Base-by-base conservation (phyloP, 1,284 basidiomycete species). In the Hypsizygus ulmarius region DNA sequence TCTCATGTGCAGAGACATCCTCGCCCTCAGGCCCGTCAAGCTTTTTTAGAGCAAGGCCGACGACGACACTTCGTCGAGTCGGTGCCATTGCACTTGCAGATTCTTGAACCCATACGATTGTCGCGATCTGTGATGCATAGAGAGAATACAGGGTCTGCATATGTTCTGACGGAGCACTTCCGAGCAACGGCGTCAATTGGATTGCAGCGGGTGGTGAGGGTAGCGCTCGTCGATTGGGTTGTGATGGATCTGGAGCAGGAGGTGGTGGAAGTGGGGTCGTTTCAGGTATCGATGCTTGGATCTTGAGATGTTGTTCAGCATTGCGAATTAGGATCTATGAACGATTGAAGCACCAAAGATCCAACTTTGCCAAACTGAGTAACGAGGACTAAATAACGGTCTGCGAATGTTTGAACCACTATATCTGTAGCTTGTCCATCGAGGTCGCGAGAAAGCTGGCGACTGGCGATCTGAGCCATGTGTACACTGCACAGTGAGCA, bases 341-440 rank as follows among this genome's bases (percentile, higher is more conserved):
- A 19, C 38, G 52, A 40, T 35, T 15, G 37, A 32, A 71, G 61
- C 62, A 94, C 90, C 69, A 97, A 63, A 61, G 78, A 85, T 47
- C 93, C 93, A 10, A 95, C 83, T 78, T 92, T 93, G 25, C 89
- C 90, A 45, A 90, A 59, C 67, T 96, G 94, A 1, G 92, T 93
- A 43, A 97, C 74, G 21, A 95, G 71, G 14, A 96, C 81, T 15
- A 97, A 69, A 7, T 84, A 71, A 32, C 90, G 78, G 67, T 97
- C 93, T 43, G 80, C 79, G 63, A 83, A 96, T 0, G 72, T 70
- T 59, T 95, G 90, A 1, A 95, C 64, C 27, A 93, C 54, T 11
- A 95, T 68, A 50, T 94, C 85, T 1, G 91, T 96, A 5, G 66
- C 65, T 14, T 74, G 63, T 11, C 80, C 87, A 42, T 79, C 65